Conservation (phyloP, 768 basidiomycete genomes). For the Chalciporus piperatus region DNA sequence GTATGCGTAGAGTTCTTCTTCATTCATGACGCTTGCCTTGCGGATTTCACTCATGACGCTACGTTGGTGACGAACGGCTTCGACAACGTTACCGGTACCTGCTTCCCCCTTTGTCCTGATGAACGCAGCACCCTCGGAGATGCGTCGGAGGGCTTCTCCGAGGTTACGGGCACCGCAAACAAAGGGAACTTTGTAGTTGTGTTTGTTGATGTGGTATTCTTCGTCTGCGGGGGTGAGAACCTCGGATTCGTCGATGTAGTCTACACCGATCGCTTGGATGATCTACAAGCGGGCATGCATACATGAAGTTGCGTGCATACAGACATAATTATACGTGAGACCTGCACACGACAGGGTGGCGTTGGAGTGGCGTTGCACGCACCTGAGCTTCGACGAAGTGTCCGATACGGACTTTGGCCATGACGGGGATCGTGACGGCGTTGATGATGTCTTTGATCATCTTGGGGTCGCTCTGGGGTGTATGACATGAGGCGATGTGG, state of each 20-base stretch:
- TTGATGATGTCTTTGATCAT: slow-evolving; percentile 97
- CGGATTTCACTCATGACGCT: slow-evolving; percentile 82
- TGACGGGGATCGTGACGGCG: slow-evolving; percentile 95
- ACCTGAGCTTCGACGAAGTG: slow-evolving; percentile 98
- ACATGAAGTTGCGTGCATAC: not conserved
- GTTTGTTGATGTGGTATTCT: slow-evolving; percentile 95
- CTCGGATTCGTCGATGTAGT: slow-evolving; percentile 95
- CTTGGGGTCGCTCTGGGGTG: slow-evolving; percentile 75
- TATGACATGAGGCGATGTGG: not conserved
- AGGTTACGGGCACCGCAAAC: slow-evolving; percentile 95
- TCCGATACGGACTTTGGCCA: slow-evolving; percentile 95
- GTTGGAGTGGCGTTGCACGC: slow-evolving; percentile 5
- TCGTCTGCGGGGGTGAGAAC: slow-evolving; percentile 97
- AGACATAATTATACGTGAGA: not conserved
- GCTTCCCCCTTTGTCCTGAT: slow-evolving; percentile 97
- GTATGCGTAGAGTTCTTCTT: slow-evolving; percentile 91
- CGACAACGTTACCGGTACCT: slow-evolving; percentile 87
- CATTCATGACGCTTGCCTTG: slow-evolving; percentile 81
- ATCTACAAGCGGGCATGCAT: slow-evolving; percentile 51
- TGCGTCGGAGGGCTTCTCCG: slow-evolving; percentile 93
- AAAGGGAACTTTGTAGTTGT: slow-evolving; percentile 91
- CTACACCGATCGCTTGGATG: slow-evolving; percentile 88
- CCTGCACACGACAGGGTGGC: not conserved
- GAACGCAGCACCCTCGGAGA: slow-evolving; percentile 97
- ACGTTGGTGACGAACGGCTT: slow-evolving; percentile 92